A percentile compares a stretch with the other conserved stretches of the same genome.
Conservation (phyloP, 2,329 filamentous ascomycete genomes). For the Nemania sp. region DNA sequence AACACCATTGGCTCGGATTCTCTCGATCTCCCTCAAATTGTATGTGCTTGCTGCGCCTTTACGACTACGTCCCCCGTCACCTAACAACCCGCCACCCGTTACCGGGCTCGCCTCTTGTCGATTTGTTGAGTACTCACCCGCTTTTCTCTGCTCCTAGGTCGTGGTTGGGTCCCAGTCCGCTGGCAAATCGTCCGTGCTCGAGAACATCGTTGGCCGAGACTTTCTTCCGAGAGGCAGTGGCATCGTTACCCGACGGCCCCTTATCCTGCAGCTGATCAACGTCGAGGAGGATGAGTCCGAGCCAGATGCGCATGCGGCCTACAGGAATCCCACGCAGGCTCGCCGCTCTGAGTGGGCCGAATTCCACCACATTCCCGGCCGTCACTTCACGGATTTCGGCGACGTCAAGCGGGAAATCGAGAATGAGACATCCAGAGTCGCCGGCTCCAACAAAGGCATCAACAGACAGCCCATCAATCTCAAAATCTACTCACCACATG, state of each 20-base stretch:
- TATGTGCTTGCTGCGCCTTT: constrained; percentile 53
- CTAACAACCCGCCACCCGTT: not conserved
- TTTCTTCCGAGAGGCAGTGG: constrained; percentile 95
- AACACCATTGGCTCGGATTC: constrained; percentile 99
- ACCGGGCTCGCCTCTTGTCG: not conserved
- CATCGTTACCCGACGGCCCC: constrained; percentile 90
- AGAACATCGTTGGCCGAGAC: constrained; percentile 98
- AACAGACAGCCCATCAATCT: constrained; percentile 97
- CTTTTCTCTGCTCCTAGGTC: constrained; percentile 62
- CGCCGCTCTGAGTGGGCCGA: constrained; percentile 81
- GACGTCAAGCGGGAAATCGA: constrained; percentile 97
- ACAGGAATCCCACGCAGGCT: constrained; percentile 75
- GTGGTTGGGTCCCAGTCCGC: constrained; percentile 98
- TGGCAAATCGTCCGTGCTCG: constrained; percentile 96
- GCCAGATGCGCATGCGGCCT: constrained; percentile 68
- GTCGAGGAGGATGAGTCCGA: constrained; percentile 76
- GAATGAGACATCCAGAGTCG: constrained; percentile 90
- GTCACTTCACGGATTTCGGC: constrained; percentile 86
- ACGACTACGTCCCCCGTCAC: constrained; percentile 16
- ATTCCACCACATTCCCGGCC: constrained; percentile 91
- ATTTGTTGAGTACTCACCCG: constrained; percentile 22
- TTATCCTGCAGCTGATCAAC: constrained; percentile 98
- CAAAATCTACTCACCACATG: constrained; percentile 96
- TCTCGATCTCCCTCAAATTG: constrained; percentile 95
- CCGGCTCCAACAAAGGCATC: constrained; percentile 96